A percentile compares a stretch with the other conserved stretches of the same genome.
Evolutionary conservation across 78 protist species (phyloP).

Genomic region (Protostelium mycophagum): DNA sequence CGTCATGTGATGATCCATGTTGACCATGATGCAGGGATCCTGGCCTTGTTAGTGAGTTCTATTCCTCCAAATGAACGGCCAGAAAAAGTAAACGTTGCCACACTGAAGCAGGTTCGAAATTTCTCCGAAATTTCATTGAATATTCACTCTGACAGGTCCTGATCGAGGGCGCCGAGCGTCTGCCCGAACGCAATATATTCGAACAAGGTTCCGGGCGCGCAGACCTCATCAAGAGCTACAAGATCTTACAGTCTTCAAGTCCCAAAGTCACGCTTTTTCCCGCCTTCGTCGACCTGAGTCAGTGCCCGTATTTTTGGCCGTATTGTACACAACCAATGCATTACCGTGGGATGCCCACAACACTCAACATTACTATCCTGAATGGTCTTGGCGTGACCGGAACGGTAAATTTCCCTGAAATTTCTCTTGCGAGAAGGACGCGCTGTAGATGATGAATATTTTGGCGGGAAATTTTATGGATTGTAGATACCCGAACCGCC

Average conservation of each 20-base stretch:
- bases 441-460: not conserved
- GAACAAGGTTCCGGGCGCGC: conserved; percentile 82
- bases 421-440: not conserved
- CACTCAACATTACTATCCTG: conserved; percentile 79
- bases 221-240: conserved; percentile 36
- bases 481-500: conserved; percentile 11
- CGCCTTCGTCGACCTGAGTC: conserved; percentile 49
- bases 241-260: conserved; percentile 3
- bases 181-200: conserved; percentile 36
- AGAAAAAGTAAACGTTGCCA: conserved; percentile 63
- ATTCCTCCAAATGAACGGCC: not conserved
- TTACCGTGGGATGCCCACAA: conserved; percentile 56
- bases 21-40: not conserved
- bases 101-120: conserved; percentile 24
- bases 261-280: conserved; percentile 67
- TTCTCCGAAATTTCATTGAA: not conserved
- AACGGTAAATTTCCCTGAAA: not conserved
- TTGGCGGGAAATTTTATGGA: no score
- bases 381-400: conserved; percentile 66
- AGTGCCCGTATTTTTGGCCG: conserved; percentile 89
- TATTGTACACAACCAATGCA: conserved; percentile 85
- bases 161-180: conserved; percentile 39
- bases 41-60: conserved; percentile 13
- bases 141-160: conserved; percentile 51
- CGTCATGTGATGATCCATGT: no score